A percentile compares a stretch with the other conserved stretches of the same genome.
These are phyloP conservation scores for Sclerospora graminicola DNA, from an alignment of 352 stramenopile genomes.

Conservation along the genomic window DNA sequence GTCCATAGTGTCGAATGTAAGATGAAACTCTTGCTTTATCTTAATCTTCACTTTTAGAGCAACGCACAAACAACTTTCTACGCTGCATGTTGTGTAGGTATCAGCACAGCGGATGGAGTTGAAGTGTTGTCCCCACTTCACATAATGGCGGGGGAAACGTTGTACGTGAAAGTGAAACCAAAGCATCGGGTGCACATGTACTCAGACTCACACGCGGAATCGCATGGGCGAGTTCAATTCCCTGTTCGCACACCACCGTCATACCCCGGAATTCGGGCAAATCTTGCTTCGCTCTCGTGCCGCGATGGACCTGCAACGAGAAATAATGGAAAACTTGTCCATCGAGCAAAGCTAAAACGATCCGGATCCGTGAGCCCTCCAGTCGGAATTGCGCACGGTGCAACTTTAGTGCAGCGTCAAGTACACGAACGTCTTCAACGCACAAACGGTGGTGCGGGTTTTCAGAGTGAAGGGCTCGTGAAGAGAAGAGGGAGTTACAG, in stretches of 20 bases:
- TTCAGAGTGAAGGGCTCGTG: conserved; percentile 6
- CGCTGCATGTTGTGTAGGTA: conserved; percentile 21
- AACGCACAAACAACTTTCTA: conserved; percentile 5
- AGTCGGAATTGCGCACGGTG: conserved; percentile 12
- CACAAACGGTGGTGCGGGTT: conserved; percentile 8
- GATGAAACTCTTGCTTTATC: background rate
- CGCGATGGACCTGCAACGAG: conserved; percentile 5
- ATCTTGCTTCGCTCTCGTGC: conserved; percentile 4
- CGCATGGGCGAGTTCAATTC: conserved; percentile 14
- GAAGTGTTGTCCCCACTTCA: conserved; percentile 68
- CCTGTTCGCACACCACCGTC: conserved; percentile 12
- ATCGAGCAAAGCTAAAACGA: conserved; percentile 14
- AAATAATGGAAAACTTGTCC: conserved; percentile 5
- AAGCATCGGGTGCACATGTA: conserved; percentile 32
- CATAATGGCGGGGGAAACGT: conserved; percentile 56
- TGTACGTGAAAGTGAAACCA: conserved; percentile 55
- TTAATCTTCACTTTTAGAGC: background rate
- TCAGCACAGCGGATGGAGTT: conserved; percentile 37
- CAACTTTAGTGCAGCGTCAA: conserved; percentile 22
- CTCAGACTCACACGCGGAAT: conserved; percentile 19
- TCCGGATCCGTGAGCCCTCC: conserved; percentile 13
- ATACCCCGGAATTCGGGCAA: conserved; percentile 12
- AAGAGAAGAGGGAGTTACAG: conserved; percentile 19
- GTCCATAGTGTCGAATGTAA: conserved; percentile 55
- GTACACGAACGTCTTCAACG: conserved; percentile 16